phyloP scores from a whole-genome alignment of 2,329 filamentous ascomycete species.

The Claviceps africana region DNA sequence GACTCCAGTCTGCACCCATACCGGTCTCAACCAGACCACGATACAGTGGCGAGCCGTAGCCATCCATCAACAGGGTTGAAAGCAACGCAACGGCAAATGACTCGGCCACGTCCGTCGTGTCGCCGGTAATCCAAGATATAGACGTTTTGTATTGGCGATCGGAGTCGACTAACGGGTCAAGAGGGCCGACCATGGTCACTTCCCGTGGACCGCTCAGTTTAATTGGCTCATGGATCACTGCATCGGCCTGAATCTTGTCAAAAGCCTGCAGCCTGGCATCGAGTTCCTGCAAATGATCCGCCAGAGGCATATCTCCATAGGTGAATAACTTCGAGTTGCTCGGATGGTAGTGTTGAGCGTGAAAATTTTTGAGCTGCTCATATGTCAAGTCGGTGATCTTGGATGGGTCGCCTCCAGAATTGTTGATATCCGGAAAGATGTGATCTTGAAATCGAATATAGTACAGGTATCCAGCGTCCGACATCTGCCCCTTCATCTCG shows the following conservation, averaged over 20 bases:
- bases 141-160: constrained; percentile 91
- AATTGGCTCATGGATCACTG: constrained; percentile 63
- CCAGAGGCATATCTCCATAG: constrained; percentile 82
- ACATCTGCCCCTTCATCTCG: constrained; percentile 99
- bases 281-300: constrained; percentile 67
- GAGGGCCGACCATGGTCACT: constrained; percentile 62
- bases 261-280: constrained; percentile 63
- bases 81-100: constrained; percentile 76
- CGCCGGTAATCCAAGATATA: constrained; percentile 79
- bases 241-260: constrained; percentile 53
- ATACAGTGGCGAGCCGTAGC: constrained; percentile 90
- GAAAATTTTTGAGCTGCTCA: constrained; percentile 75
- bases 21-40: constrained; percentile 77
- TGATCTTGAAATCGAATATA: constrained; percentile 93
- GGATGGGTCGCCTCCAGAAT: constrained; percentile 90
- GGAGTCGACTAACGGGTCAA: constrained; percentile 73
- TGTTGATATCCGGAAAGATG: constrained; percentile 87
- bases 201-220: constrained; percentile 54
- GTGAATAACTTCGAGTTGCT: constrained; percentile 95
- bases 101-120: constrained; percentile 70
- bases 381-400: constrained; percentile 95
- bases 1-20: constrained; percentile 83
- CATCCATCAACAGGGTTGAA: constrained; percentile 75
- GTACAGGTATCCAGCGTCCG: constrained; percentile 88
- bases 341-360: constrained; percentile 87